Evolutionary conservation across 1,284 basidiomycete genomes (phyloP), one percentile per base, ranked within the genome.

Genomic region (Cryptococcus wingfieldii): DNA sequence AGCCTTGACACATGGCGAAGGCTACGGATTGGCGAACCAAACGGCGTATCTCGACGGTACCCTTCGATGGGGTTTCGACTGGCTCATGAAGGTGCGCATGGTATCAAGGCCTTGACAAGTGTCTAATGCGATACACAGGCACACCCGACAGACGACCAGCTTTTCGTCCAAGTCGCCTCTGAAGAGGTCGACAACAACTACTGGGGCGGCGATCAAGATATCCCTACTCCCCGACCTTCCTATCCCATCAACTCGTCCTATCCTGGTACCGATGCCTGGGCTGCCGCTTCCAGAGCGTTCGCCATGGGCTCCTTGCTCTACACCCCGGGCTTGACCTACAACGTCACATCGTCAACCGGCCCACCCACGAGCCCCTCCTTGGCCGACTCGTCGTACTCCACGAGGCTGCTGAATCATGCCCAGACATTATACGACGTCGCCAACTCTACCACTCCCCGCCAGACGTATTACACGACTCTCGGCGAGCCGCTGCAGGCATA

Each of bases 191-290:
- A 93, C 72, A 83, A 89, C 63, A 80, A 80, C 3, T 96, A 94
- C 56, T 77, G 76, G 76, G 90, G 93, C 51, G 90, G 90, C 2
- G 92, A 96, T 67, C 80, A 79, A 50, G 80, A 80, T 59, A 90
- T 97, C 53, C 90, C 91, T 4, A 77, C 74, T 13, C 83, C 85
- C 34, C 84, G 92, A 37, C 82, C 85, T 0, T 84, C 87, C 0
- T 93, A 84, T 76, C 84, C 85, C 64, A 84, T 96, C 65, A 91
- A 92, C 58, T 76, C 81, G 52, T 84, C 84, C 2, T 80, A 71
- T 47, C 90, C 92, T 0, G 93, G 93, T 38, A 95, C 93, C 0
- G 93, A 97, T 67, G 90, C 83, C 18, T 89, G 89, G 42, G 89
- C 91, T 0, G 82, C 84, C 31, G 83, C 88, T 12, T 84, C 91